Conservation (phyloP, 768 basidiomycete genomes). For the Russula sp. region DNA sequence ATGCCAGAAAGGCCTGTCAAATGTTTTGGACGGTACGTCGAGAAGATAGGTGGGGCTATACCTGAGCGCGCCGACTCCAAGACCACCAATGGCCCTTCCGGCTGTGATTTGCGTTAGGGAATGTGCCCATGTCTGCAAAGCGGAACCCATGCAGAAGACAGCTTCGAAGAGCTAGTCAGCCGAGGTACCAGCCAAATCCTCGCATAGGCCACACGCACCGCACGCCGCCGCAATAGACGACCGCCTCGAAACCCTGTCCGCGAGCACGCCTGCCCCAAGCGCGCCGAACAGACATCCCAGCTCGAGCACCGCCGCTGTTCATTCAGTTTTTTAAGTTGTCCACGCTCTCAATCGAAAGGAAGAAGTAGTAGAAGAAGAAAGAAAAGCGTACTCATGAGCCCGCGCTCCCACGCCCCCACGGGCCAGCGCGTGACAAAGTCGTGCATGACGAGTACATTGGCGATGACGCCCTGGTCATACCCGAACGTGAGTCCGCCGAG, state of each 20-base stretch:
- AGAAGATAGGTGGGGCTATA: conserved; percentile 23
- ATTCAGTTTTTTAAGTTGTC: background rate
- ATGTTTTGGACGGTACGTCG: background rate
- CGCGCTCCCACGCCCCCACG: conserved; percentile 63
- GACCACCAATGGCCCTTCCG: conserved; percentile 68
- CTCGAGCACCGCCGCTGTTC: conserved; percentile 65
- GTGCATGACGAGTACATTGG: conserved; percentile 78
- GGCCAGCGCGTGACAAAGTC: conserved; percentile 67
- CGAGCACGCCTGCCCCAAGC: conserved; percentile 54
- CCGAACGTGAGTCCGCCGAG: conserved; percentile 76
- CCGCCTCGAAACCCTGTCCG: conserved; percentile 61
- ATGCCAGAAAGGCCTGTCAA: conserved; percentile 4
- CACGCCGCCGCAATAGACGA: conserved; percentile 62
- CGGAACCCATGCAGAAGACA: conserved; percentile 66
- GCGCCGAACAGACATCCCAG: conserved; percentile 76
- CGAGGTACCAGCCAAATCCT: background rate
- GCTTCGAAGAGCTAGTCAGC: conserved; percentile 31
- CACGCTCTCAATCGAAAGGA: background rate
- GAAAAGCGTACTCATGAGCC: conserved; percentile 58
- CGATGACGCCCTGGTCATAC: conserved; percentile 82
- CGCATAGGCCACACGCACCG: conserved; percentile 34
- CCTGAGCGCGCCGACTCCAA: conserved; percentile 63
- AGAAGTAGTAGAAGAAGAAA: background rate
- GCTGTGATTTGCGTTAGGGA: conserved; percentile 50
- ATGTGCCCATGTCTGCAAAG: conserved; percentile 56